Conservation (phyloP, 768 basidiomycete species). For the Termitomyces sp. region DNA sequence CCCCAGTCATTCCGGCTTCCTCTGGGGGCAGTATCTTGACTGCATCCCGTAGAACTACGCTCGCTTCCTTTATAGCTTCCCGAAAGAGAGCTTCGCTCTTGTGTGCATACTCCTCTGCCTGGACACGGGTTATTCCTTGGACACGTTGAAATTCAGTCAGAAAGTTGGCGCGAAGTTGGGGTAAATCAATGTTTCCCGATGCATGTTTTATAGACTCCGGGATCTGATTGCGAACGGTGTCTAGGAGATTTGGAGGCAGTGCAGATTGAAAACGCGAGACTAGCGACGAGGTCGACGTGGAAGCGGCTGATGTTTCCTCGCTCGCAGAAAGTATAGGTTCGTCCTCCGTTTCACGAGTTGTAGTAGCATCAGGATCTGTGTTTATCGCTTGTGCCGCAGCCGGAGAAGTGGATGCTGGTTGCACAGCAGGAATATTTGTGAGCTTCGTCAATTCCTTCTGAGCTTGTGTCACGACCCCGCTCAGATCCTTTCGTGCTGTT, state of each 20-base stretch:
- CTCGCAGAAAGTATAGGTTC: slow-evolving; percentile 9
- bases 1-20: slow-evolving; percentile 17
- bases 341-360: slow-evolving; percentile 8
- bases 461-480: slow-evolving; percentile 70
- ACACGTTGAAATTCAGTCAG: slow-evolving; percentile 64
- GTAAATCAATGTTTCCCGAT: slow-evolving; percentile 60
- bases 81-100: slow-evolving; percentile 62
- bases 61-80: slow-evolving; percentile 73
- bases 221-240: slow-evolving; percentile 61
- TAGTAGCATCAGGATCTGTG: slow-evolving; percentile 18
- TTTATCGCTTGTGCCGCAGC: slow-evolving; percentile 13
- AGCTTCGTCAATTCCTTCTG: slow-evolving; percentile 71
- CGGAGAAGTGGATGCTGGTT: slow-evolving; percentile 9
- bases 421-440: slow-evolving; percentile 23
- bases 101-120: slow-evolving; percentile 82
- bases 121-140: slow-evolving; percentile 67
- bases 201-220: slow-evolving; percentile 63
- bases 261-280: slow-evolving; percentile 70
- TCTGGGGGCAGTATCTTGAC: slow-evolving; percentile 92
- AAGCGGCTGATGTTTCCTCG: slow-evolving; percentile 8
- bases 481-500: slow-evolving; percentile 67
- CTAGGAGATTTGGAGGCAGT: slow-evolving; percentile 69
- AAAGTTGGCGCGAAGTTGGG: slow-evolving; percentile 59
- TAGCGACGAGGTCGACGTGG: slow-evolving; percentile 30
- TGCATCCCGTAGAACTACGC: slow-evolving; percentile 79